phyloP scores from a whole-genome alignment of 306 rosid species.

The Castanea crenata region DNA sequence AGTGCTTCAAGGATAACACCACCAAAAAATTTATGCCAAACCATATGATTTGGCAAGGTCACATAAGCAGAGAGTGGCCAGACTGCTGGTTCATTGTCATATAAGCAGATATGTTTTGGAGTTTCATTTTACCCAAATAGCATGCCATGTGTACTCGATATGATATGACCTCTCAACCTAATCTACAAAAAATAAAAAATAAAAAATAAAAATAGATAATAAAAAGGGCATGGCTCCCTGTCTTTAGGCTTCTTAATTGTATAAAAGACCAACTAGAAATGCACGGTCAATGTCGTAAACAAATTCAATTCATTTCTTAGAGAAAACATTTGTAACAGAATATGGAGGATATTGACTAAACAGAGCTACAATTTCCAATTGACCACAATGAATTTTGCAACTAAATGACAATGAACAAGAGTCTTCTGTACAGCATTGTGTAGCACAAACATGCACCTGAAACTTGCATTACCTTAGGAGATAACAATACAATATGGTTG shows the following conservation, averaged over 20 bases:
- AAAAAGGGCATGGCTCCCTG: neutral
- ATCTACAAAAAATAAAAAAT: neutral
- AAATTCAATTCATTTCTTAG: neutral
- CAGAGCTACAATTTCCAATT: neutral
- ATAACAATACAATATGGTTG: constrained; percentile 13
- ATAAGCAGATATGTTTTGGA: neutral
- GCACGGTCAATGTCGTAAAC: neutral
- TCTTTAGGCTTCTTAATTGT: neutral
- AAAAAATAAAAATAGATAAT: neutral
- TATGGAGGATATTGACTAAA: constrained; percentile 8
- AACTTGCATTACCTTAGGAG: constrained; percentile 18
- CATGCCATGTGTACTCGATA: neutral
- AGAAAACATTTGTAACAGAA: constrained; percentile 13
- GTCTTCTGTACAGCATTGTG: neutral
- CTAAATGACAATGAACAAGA: constrained; percentile 11
- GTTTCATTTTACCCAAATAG: neutral
- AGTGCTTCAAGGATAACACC: neutral
- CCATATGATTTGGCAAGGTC: neutral
- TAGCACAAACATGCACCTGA: constrained; percentile 2
- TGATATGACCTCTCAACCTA: too few species aligned
- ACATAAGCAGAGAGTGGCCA: neutral
- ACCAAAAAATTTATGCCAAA: neutral
- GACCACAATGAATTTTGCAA: neutral
- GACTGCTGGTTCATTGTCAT: neutral
- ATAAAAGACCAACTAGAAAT: neutral